phyloP scores from a whole-genome alignment of 805 yeast genomes.

The Clavispora santaluciae region DNA sequence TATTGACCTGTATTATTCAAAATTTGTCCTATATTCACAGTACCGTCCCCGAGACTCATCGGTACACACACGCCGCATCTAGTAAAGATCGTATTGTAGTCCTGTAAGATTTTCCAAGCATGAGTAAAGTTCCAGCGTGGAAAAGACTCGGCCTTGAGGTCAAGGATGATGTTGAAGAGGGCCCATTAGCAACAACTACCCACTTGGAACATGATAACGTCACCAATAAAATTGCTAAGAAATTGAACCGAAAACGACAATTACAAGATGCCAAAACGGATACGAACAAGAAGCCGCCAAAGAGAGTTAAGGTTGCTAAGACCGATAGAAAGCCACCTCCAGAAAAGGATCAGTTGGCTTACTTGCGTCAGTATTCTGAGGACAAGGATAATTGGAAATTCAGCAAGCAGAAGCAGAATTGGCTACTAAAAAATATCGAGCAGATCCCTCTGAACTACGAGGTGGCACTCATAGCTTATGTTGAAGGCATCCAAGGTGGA shows the following conservation, averaged over 20 bases:
- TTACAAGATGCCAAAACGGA: conserved; percentile 15
- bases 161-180: conserved; percentile 41
- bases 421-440: conserved; percentile 65
- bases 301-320: conserved; percentile 66
- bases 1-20: too few relatives aligned
- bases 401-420: conserved; percentile 81
- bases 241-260: conserved; percentile 31
- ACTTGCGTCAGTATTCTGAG: conserved; percentile 52
- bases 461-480: conserved; percentile 44
- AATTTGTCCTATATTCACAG: too few relatives aligned
- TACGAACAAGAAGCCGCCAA: conserved; percentile 54
- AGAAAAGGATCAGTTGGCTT: conserved; percentile 68
- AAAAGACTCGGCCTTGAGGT: conserved; percentile 68
- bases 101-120: background rate
- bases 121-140: conserved; percentile 68
- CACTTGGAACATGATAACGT: conserved; percentile 42
- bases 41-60: too few relatives aligned
- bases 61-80: conserved; percentile 12
- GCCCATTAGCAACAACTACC: conserved; percentile 41
- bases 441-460: conserved; percentile 51
- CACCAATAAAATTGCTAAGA: conserved; percentile 41
- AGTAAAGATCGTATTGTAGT: background rate
- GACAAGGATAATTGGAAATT: conserved; percentile 72
- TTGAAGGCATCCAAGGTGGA: conserved; percentile 66
- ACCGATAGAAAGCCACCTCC: conserved; percentile 65